Evolutionary conservation across 1,284 basidiomycete genomes (phyloP), one percentile per base, ranked within the genome.

Genomic region (Marasmius sp.): DNA sequence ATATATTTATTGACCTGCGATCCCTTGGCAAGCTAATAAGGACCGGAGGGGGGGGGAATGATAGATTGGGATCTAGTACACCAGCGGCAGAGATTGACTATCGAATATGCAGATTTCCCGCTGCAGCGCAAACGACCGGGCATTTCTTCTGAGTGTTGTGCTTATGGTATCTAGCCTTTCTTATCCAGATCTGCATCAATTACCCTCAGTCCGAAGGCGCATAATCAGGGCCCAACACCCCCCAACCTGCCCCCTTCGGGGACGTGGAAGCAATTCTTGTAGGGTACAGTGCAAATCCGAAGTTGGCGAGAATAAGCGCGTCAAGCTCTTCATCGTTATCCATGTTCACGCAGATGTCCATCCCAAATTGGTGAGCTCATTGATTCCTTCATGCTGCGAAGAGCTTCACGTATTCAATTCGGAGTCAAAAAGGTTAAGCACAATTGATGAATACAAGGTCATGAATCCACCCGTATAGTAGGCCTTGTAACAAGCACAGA

Each of bases 191-290:
- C 34, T 39, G 54, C 73, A 66, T 82, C 65, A 12, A 66, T 61
- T n/a, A 65, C 50, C 36, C 65, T 51, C 47, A 66, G 64, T 16
- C 75, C 74, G 27, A 62, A 57, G 36, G 76, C 68, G 10, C 73
- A 65, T 20, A 89, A 71, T 82, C 77, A 2, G 84, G 76, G 70
- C 71, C 68, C 1, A 72, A 67, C 3, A 74, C 73, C 3, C 73
- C 73, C 41, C 41, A 43, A 52, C 61, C 67, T 0, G 34, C 63
- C 2, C 70, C 69, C 37, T 66, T 62, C 16, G 20, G 18, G 18
- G 47, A 45, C 38, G 33, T 22, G 6, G 56, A 39, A 14, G 43
- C 41, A 20, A 14, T n/a, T 7, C 22, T 20, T 5, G 27, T 27
- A 11, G 57, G 47, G 20, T 58, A 49, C 3, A 16, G 20, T 14